Evolutionary conservation across 164 flowering plant genomes (phyloP).

Genomic region (Santalum album): DNA sequence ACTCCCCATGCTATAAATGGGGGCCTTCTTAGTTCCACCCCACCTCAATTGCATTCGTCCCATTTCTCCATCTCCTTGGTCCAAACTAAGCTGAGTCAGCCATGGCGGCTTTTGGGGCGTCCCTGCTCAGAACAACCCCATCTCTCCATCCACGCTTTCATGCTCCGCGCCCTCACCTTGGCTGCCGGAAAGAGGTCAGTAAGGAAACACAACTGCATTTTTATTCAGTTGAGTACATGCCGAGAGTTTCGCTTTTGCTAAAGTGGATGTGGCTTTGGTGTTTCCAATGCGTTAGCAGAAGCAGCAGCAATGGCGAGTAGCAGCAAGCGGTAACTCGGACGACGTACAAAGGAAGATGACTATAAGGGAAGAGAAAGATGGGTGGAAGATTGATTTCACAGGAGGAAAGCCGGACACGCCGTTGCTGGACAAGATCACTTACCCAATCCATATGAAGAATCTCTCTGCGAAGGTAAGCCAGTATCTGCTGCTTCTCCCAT

Average conservation of each 20-base stretch:
- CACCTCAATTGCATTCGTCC: not conserved
- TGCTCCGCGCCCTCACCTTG: conserved; percentile 9
- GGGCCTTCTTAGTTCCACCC: not conserved
- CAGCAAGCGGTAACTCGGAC: too few species aligned
- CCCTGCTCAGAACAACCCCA: conserved; percentile 8
- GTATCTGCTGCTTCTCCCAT: not conserved
- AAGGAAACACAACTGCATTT: not conserved
- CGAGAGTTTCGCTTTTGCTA: too few species aligned
- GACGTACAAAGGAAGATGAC: conserved; percentile 29
- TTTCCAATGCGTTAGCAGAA: too few species aligned
- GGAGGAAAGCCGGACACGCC: conserved; percentile 73
- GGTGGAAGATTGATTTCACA: conserved; percentile 51
- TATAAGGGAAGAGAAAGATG: conserved; percentile 30
- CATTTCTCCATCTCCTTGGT: not conserved
- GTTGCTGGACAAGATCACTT: conserved; percentile 69
- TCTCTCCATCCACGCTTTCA: conserved; percentile 10
- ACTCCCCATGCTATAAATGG: not conserved
- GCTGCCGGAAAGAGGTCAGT: conserved; percentile 27
- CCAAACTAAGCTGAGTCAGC: not conserved
- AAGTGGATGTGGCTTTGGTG: too few species aligned
- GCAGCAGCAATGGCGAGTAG: too few species aligned
- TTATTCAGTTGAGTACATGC: not conserved
- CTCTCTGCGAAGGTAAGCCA: conserved; percentile 44
- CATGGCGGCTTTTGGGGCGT: conserved; percentile 29
- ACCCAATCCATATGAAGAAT: conserved; percentile 79